Evolutionary conservation across 805 yeast genomes (phyloP).

Genomic region (Ogataea glucozyma): DNA sequence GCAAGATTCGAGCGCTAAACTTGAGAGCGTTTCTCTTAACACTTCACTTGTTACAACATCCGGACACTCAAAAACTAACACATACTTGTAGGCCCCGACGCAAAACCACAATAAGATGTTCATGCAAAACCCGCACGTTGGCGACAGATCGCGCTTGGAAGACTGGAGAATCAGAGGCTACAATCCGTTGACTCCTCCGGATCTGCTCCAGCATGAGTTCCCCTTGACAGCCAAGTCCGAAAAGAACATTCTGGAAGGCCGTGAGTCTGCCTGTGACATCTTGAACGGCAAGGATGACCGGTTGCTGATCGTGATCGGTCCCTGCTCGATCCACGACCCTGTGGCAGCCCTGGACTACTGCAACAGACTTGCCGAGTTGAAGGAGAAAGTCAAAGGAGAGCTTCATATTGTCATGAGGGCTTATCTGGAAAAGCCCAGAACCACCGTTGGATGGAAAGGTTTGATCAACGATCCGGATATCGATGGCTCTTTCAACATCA

Average conservation of each 20-base stretch:
- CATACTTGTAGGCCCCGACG: conserved; percentile 19
- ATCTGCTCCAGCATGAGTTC: conserved; percentile 81
- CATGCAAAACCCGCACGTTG: conserved; percentile 78
- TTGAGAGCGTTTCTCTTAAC: not conserved
- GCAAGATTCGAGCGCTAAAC: too few species aligned
- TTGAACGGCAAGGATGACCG: conserved; percentile 85
- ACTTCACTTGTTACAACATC: not conserved
- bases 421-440: conserved; percentile 95
- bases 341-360: conserved; percentile 90
- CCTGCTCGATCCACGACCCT: conserved; percentile 96
- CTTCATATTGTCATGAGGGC: conserved; percentile 94
- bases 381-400: conserved; percentile 68
- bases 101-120: conserved; percentile 56
- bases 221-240: conserved; percentile 64
- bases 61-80: not conserved
- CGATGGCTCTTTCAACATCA: conserved; percentile 88
- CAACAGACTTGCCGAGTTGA: conserved; percentile 54
- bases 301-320: conserved; percentile 87
- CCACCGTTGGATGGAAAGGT: conserved; percentile 99
- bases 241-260: conserved; percentile 67
- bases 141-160: conserved; percentile 77
- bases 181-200: conserved; percentile 96
- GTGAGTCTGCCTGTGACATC: conserved; percentile 72
- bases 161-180: conserved; percentile 84
- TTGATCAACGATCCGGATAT: conserved; percentile 96